phyloP scores from a whole-genome alignment of 139 green algal genomes.

The Micractinium sp. region DNA sequence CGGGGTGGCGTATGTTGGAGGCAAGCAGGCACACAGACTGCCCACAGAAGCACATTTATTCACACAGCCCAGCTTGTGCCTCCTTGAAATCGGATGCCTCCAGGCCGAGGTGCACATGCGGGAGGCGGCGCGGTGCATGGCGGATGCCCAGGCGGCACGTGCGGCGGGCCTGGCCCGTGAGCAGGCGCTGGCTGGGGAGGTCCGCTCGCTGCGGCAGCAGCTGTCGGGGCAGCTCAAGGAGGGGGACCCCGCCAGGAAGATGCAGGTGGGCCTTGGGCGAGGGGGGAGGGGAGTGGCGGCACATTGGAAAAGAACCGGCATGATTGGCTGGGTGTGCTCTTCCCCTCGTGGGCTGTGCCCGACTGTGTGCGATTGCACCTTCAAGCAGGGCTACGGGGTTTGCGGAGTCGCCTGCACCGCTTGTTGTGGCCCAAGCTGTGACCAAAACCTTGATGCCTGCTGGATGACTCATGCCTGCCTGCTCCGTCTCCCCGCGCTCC shows the following conservation, averaged over 20 bases:
- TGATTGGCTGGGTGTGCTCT: not conserved
- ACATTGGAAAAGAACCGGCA: too few species aligned
- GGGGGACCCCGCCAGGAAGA: not conserved
- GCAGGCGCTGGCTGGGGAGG: conserved; percentile 10
- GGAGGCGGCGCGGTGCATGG: conserved; percentile 18
- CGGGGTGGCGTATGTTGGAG: not conserved
- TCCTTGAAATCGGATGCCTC: not conserved
- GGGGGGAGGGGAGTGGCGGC: not conserved
- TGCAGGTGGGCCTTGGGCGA: not conserved
- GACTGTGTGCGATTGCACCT: not conserved
- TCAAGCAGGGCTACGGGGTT: too few species aligned
- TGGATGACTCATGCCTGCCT: not conserved
- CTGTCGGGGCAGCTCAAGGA: conserved; percentile 9
- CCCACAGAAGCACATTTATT: too few species aligned
- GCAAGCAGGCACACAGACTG: not conserved
- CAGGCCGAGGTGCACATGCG: conserved; percentile 28
- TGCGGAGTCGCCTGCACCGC: too few species aligned
- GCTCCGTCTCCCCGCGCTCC: not conserved
- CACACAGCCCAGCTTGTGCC: not conserved
- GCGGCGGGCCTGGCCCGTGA: conserved; percentile 14
- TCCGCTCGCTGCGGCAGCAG: conserved; percentile 17
- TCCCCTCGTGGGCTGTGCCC: too few species aligned
- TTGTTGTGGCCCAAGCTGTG: not conserved
- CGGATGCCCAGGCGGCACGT: conserved; percentile 2
- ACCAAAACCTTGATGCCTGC: not conserved